Conservation (phyloP, 805 yeast genomes). For the Ogataea glucozyma region DNA sequence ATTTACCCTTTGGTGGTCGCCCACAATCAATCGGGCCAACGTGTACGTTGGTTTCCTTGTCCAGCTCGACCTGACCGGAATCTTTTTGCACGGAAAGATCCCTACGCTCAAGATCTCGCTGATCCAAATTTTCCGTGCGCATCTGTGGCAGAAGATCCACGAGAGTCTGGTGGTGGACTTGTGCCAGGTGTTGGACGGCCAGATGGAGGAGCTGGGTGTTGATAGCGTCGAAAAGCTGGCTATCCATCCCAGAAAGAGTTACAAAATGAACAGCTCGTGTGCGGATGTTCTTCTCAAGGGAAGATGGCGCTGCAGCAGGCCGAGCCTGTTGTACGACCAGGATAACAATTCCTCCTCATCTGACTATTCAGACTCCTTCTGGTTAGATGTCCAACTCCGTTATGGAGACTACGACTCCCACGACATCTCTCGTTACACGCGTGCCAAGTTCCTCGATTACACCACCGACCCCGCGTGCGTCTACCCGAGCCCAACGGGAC, state of each 20-base stretch:
- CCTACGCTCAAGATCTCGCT: conserved; percentile 95
- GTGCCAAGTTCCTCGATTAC: conserved; percentile 91
- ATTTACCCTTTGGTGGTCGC: conserved; percentile 99
- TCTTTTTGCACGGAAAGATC: conserved; percentile 94
- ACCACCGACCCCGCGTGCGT: conserved; percentile 82
- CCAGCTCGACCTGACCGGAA: conserved; percentile 94
- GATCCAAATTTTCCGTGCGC: conserved; percentile 96
- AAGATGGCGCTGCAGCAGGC: conserved; percentile 80
- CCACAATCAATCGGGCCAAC: conserved; percentile 96
- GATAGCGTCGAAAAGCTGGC: conserved; percentile 87
- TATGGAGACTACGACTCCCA: conserved; percentile 98
- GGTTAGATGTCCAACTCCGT: conserved; percentile 93
- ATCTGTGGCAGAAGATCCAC: conserved; percentile 98
- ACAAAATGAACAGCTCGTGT: conserved; percentile 93
- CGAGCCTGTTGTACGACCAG: conserved; percentile 74
- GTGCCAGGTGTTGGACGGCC: conserved; percentile 88
- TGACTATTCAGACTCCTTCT: conserved; percentile 75
- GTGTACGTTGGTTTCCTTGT: conserved; percentile 97
- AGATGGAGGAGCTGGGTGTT: conserved; percentile 77
- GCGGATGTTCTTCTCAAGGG: conserved; percentile 86
- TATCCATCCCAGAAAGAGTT: conserved; percentile 95
- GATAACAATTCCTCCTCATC: too few relatives aligned
- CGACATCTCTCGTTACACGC: conserved; percentile 88
- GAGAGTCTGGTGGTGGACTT: conserved; percentile 92
- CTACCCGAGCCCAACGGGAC: conserved; percentile 93